A percentile compares a stretch with the other conserved stretches of the same genome.
Conservation (phyloP, 768 basidiomycete species). For the Lyophyllum decastes region DNA sequence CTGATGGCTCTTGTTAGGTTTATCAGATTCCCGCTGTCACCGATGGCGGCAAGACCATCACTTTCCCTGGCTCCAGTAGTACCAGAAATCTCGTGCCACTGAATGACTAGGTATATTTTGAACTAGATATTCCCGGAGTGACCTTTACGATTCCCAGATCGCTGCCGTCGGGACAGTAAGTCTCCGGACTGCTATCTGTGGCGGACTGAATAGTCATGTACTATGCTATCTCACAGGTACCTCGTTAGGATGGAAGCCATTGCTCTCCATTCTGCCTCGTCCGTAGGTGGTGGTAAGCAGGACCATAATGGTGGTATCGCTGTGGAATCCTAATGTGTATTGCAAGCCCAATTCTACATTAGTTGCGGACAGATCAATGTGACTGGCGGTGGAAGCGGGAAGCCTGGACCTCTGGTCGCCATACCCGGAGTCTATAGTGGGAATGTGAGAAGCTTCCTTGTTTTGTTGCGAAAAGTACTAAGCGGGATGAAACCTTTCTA, state of each 20-base stretch:
- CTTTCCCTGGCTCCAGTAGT: conserved; percentile 29
- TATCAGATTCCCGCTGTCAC: conserved; percentile 42
- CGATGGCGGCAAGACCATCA: conserved; percentile 38
- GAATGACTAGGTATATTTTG: not conserved
- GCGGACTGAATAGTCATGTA: not conserved
- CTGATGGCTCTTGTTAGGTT: conserved; percentile 23
- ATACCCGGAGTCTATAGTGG: conserved; percentile 20
- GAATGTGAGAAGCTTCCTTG: not conserved
- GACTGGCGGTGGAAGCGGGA: conserved; percentile 19
- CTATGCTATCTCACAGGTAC: conserved; percentile 1
- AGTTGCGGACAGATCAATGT: conserved; percentile 21
- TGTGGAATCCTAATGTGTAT: not conserved
- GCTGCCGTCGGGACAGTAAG: conserved; percentile 17
- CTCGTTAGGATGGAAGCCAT: conserved; percentile 16
- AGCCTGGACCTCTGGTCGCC: conserved; percentile 15
- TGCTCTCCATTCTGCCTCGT: conserved; percentile 12
- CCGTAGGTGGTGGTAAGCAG: conserved; percentile 10
- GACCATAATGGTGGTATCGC: not conserved
- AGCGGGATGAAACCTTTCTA: not conserved
- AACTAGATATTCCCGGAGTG: conserved; percentile 18
- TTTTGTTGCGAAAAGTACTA: not conserved
- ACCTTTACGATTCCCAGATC: conserved; percentile 11
- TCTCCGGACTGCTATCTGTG: not conserved
- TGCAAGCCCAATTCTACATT: conserved; percentile 21
- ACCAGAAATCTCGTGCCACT: conserved; percentile 2